Base-by-base conservation (phyloP, 192 early-diverging fungal genomes). In the Linnemannia elongata region DNA sequence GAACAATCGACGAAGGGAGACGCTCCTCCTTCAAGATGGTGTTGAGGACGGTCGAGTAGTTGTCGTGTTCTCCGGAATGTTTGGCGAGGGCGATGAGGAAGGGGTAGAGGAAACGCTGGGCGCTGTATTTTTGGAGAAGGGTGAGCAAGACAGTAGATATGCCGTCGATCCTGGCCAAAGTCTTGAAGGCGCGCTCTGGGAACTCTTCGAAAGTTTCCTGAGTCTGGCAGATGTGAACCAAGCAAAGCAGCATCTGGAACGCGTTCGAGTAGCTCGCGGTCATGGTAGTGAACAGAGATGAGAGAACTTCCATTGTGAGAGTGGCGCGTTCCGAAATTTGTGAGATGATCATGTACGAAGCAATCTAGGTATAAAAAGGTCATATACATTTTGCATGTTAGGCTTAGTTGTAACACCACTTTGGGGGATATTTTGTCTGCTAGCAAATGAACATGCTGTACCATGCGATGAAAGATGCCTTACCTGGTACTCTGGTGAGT, bases 341-440 rank as follows among this genome's bases (percentile, higher is more conserved):
- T 15, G 93, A 91, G 49, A 96, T 77, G 66, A 94, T 91, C 94
- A 96, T 94, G 69, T 95, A 94, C 12, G 93, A 82, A 17, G 90
- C 88, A 69, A 92, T 76, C 82, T 90, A 79, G 6, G 3, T 4
- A 22, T n/a, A 66, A 60, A 30, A n/a, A 12, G 44, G 7, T 27
- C 27, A 63, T 39, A 17, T 54, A 7, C 4, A 60, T 20, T 20
- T 52, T 20, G 15, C 17, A 52, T 52, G 49, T 52, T 20, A 52
- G 17, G 12, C 8, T 42, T 71, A 38, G 69, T 30, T 52, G 20
- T 20, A 52, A 20, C 15, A 30, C 35, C 24, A 72, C 9, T 20
- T 41, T 10, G 70, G 4, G 33, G n/a, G 38, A n/a, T 44, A 8
- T 71, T 41, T 13, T 24, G 15, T 17, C 70, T 39, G 15, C 22